Base-by-base conservation (phyloP, 345 rosid genomes). In the Isatis tinctoria region DNA sequence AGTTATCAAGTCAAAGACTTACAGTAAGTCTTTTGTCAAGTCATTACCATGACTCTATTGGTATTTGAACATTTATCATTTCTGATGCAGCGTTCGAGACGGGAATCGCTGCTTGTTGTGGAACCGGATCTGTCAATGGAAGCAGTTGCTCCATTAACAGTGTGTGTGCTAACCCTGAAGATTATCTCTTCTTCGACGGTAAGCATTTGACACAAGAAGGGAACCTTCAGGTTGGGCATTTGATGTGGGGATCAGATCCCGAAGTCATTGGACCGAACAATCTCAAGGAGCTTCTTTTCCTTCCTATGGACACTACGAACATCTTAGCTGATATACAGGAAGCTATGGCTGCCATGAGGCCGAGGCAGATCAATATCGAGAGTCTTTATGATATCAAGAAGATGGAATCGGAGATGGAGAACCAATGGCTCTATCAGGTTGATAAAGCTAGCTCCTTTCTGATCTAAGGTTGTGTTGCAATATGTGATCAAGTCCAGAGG, bases 101-200 rank as follows among this genome's bases (percentile, higher is more conserved):
- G 13, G 81, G 70, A 14, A 14, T 10, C 1, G 67, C 69, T 36
- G 82, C 82, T 30, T 82, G 82, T 69, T 82, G 85, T 17, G 82
- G 85, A 27, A 68, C 59, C 7, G 85, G 85, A 4, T 16, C 70
- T 13, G 33, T 57, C 30, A 82, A 77, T 0, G 82, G 79, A 30
- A 71, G 3, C 0, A 75, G 51, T 28, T 82, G 82, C 6, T 2
- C 63, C 1, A 3, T 41, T 6, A 37, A 16, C 32, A 45, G 17
- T 4, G 35, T 79, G 22, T 82, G 85, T 18, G 30, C 69, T 3
- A 64, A 72, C 11, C 82, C 76, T 13, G 67, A 67, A 20, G 76
- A 72, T 37, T 78, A 82, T 16, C 16, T 71, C 41, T 79, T 79
- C 72, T 79, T 67, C 12, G 82, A 79, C 2, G 82, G 82, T 16